Evolutionary conservation across 768 basidiomycete genomes (phyloP).

Genomic region (Russula brevipes): DNA sequence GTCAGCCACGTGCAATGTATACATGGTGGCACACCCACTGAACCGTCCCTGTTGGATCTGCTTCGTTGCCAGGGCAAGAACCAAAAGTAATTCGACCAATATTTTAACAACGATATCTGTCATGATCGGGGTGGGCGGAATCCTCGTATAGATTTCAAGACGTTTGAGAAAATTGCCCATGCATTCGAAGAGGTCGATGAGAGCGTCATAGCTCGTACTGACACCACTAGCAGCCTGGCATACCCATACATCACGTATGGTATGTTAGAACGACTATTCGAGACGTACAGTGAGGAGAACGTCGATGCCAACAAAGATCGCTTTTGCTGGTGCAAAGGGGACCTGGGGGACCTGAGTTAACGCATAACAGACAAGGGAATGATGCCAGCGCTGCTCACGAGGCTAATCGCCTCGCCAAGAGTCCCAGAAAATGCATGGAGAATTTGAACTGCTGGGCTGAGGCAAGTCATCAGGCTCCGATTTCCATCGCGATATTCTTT

Average conservation of each 20-base stretch:
- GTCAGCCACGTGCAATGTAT: neutral
- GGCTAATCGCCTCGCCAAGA: neutral
- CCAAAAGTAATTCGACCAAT: neutral
- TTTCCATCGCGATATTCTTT: constrained; percentile 6
- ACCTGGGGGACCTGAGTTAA: neutral
- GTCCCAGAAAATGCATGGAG: neutral
- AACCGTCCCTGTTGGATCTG: neutral
- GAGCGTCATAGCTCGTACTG: neutral
- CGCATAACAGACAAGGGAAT: neutral
- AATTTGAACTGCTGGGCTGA: neutral
- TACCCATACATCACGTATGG: neutral
- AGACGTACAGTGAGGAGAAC: neutral
- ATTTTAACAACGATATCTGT: neutral
- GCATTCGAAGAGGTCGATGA: neutral
- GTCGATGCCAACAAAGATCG: neutral
- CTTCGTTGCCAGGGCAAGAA: neutral
- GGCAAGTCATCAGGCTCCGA: neutral
- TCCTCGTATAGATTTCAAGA: neutral
- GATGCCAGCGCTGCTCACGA: neutral
- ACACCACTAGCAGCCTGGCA: neutral
- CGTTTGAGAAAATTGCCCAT: neutral
- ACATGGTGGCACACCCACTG: neutral
- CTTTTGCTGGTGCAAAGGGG: neutral
- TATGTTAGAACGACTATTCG: neutral
- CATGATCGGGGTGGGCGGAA: neutral